Evolutionary conservation across 345 rosid genomes (phyloP).

Genomic region (Jatropha curcas): DNA sequence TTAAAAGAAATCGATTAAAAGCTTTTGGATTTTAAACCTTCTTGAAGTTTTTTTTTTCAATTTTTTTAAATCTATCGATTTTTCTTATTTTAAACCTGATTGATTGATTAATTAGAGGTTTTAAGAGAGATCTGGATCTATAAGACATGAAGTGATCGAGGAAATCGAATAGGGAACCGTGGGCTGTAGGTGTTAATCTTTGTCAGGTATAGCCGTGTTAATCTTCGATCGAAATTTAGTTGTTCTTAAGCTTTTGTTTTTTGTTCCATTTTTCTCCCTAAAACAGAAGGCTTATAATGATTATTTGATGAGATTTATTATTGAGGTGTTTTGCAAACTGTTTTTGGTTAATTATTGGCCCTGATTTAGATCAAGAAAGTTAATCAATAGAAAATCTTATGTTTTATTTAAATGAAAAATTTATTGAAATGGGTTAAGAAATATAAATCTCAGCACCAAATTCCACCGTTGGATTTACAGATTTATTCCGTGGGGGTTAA

Average conservation of each 20-base stretch:
- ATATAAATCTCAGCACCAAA: background rate
- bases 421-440: background rate
- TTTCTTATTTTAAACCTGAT: too few species aligned
- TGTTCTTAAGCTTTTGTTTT: background rate
- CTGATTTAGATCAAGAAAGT: background rate
- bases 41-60: background rate
- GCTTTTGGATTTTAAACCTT: background rate
- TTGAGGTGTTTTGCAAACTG: too few species aligned
- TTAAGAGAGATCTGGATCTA: slow-evolving; percentile 1
- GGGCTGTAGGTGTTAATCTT: slow-evolving; percentile 55
- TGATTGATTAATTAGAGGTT: too few species aligned
- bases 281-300: background rate
- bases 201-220: slow-evolving; percentile 49
- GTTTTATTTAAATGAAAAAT: background rate
- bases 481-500: too few species aligned
- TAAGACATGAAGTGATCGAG: slow-evolving; percentile 45
- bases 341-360: background rate
- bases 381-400: background rate
- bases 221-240: background rate
- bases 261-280: background rate
- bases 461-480: slow-evolving; percentile 18
- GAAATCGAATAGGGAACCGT: slow-evolving; percentile 58
- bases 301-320: background rate
- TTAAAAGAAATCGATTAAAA: background rate
- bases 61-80: background rate